Evolutionary conservation across 805 yeast species (phyloP), one percentile per base, ranked within the genome.

Genomic region (Saturnispora silvae): DNA sequence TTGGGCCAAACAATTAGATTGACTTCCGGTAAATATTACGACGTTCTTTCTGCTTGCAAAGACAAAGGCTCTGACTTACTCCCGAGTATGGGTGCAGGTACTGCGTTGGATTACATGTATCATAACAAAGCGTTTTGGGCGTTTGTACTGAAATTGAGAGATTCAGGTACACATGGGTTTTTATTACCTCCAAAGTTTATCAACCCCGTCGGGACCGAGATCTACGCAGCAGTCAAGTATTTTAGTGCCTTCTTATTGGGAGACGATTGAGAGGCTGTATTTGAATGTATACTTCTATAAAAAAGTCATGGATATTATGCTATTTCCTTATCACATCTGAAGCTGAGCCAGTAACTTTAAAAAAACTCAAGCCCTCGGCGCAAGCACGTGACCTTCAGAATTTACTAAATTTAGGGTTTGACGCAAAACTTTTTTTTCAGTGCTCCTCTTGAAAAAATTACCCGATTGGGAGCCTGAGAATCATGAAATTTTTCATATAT

Each of bases 121-220:
- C 85, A 81, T 56, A 72, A 77, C 50, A 70, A 77, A 41, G 92
- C 92, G 1, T 72, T 66, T 48, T 82, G 87, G 86, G 94, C 94
- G 1, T 79, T 77, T 57, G 94, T 82, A 50, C 60, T 85, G 40
- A 82, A 84, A 57, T 62, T 85, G 38, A 67, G 95, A 50, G 95
- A 84, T 52, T 71, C 80, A 15, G 94, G 95, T 0, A 68, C 73
- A 34, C 87, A 81, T 50, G 95, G 95, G 1, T 85, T 83, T 51
- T 64, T 85, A 45, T 61, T 84, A 29, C 95, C 95, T 5, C 49
- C 77, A 1, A 71, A 70, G 47, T 72, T 63, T 51, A 84, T 85
- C 39, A 62, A 53, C 18, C 89, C 94, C 1, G 94, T 81, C 7
- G 95, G 94, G 1, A 61, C 64, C 38, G 95, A 85, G 55, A 68